These are phyloP conservation scores for Pseudozyma tsukubaensis DNA, from an alignment of 1,284 basidiomycete species.

Conservation along the genomic window DNA sequence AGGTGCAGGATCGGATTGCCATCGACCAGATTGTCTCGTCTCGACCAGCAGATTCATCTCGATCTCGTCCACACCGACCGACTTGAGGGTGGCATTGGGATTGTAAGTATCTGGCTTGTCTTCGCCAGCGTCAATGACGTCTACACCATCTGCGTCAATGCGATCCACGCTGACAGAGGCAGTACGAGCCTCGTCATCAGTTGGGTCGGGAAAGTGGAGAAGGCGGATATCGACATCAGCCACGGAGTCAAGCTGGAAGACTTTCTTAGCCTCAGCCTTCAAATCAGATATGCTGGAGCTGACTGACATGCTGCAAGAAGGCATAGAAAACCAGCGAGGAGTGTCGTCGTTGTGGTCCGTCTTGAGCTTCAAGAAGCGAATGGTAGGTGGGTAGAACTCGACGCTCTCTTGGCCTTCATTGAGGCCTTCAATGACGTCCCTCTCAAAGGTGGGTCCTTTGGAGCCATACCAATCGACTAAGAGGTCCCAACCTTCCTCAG, in stretches of 20 bases:
- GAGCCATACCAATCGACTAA: slow-evolving; percentile 81
- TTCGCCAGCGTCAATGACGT: slow-evolving; percentile 53
- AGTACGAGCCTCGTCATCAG: slow-evolving; percentile 23
- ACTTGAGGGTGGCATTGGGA: slow-evolving; percentile 31
- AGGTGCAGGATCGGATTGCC: slow-evolving; percentile 55
- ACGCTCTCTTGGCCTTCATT: slow-evolving; percentile 72
- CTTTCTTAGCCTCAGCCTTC: slow-evolving; percentile 52
- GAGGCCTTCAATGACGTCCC: slow-evolving; percentile 74
- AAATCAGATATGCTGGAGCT: slow-evolving; percentile 53
- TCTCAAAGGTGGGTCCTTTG: slow-evolving; percentile 73
- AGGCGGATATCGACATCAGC: slow-evolving; percentile 51
- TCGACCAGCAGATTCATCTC: slow-evolving; percentile 66
- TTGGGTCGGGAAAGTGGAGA: slow-evolving; percentile 42
- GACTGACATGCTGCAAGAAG: slow-evolving; percentile 51
- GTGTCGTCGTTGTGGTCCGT: slow-evolving; percentile 61
- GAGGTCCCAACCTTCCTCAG: slow-evolving; percentile 78
- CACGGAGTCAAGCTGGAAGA: slow-evolving; percentile 31
- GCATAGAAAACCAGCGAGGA: slow-evolving; percentile 10
- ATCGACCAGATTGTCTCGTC: slow-evolving; percentile 50
- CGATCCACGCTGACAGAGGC: slow-evolving; percentile 22
- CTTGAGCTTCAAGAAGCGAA: slow-evolving; percentile 74
- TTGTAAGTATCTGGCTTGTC: slow-evolving; percentile 54
- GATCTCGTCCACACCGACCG: slow-evolving; percentile 62
- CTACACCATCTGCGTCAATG: slow-evolving; percentile 45
- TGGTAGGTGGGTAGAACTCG: slow-evolving; percentile 81